phyloP scores from a whole-genome alignment of 495 filamentous ascomycete species.

The Chaetomium cochliodes region DNA sequence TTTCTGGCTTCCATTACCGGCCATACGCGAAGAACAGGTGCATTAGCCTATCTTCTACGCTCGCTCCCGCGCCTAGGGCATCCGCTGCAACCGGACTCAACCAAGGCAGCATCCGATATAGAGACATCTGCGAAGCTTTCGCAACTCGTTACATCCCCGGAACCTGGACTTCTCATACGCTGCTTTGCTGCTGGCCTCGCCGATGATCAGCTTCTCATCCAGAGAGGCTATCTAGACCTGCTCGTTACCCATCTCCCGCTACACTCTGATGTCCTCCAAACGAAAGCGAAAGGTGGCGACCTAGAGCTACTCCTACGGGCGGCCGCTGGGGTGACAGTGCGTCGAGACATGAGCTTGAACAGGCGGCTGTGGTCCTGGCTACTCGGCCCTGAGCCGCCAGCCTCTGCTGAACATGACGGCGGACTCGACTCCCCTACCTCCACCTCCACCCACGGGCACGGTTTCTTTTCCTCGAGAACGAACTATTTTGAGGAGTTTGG shows the following conservation, averaged over 20 bases:
- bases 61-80: conserved; percentile 71
- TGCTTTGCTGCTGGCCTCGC: conserved; percentile 87
- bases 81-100: conserved; percentile 31
- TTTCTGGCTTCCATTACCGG: conserved; percentile 92
- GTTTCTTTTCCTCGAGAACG: conserved; percentile 48
- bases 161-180: conserved; percentile 85
- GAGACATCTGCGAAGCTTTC: conserved; percentile 53
- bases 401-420: conserved; percentile 45
- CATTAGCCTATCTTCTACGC: conserved; percentile 78
- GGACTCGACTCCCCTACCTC: conserved; percentile 51
- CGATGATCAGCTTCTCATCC: conserved; percentile 87
- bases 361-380: conserved; percentile 95
- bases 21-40: conserved; percentile 75
- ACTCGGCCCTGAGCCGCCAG: conserved; percentile 71
- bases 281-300: conserved; percentile 66
- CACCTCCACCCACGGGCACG: conserved; percentile 45
- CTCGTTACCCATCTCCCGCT: conserved; percentile 88
- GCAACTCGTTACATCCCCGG: conserved; percentile 80
- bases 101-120: conserved; percentile 23
- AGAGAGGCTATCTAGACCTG: conserved; percentile 90
- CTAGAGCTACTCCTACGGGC: conserved; percentile 77
- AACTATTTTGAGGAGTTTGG: conserved; percentile 83
- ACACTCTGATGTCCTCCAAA: conserved; percentile 78
- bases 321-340: conserved; percentile 76
- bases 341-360: conserved; percentile 96